Base-by-base conservation (phyloP, 371 early-diverging fungal species). In the Mortierella sp. region DNA sequence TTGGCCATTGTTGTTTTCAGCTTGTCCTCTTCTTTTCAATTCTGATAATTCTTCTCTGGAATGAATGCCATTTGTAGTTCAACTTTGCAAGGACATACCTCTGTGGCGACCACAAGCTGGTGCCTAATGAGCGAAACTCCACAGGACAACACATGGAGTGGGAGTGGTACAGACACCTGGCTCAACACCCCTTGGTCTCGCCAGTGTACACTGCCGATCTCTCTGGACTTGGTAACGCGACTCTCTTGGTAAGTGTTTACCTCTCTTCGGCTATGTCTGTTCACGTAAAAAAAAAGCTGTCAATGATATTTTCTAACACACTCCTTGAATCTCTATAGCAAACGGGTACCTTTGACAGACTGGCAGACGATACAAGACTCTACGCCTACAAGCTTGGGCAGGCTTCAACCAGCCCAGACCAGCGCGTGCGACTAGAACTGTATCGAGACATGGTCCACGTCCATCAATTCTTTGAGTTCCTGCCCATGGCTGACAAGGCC, bases 151-250 rank as follows among this genome's bases (percentile, higher is more conserved):
- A 71, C 26, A 26, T 86, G 46, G 75, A 74, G 53, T 86, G 86
- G 86, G 82, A 82, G 14, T 86, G 86, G 86, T 86, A 86, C 55
- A 51, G 79, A 19, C 86, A 86, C 71, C 31, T 86, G 31, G 82
- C 86, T 3, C 86, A 86, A 55, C 86, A 86, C 16, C 86, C 86
- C 0, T 44, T 86, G 28, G 86, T 81, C 1, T 71, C 73, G 0
- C 73, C 82, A 5, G 86, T 79, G 1, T 82, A 79, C 59, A 82
- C 86, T 3, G 82, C 86, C 5, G 72, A 82, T 26, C 75, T 86
- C 19, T 69, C 74, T 0, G 72, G 77, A 1, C 70, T 86, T 24
- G 74, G 73, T 14, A 75, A 51, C 57, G 73, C 74, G 14, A 86
- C 86, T 1, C 50, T 86, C 2, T 53, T 86, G 79, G 86, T 86